Conservation (phyloP, 768 basidiomycete species). For the Amanita rimosa region DNA sequence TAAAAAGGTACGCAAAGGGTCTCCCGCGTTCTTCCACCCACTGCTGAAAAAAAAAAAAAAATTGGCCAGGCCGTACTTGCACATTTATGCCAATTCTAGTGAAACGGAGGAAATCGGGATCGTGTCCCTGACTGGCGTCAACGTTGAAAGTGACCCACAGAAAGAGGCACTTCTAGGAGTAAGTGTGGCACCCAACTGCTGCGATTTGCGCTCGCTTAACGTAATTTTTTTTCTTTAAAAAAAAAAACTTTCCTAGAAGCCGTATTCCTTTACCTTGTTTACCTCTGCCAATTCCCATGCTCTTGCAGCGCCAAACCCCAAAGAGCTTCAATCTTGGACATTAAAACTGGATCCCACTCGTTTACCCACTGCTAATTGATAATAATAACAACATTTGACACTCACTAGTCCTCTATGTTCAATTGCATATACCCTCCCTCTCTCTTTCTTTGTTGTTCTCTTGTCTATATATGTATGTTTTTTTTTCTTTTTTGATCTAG, state of each 20-base stretch:
- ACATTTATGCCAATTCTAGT: slow-evolving; percentile 74
- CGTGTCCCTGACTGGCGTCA: slow-evolving; percentile 76
- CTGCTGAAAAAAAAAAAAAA: too few relatives aligned
- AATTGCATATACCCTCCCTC: slow-evolving; percentile 1
- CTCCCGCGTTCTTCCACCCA: background rate
- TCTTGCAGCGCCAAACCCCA: slow-evolving; percentile 67
- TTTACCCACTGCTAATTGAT: slow-evolving; percentile 26
- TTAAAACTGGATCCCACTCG: slow-evolving; percentile 78
- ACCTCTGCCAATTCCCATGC: slow-evolving; percentile 89
- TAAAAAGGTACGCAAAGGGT: slow-evolving; percentile 57
- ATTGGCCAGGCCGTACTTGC: slow-evolving; percentile 68
- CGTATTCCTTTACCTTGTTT: slow-evolving; percentile 82
- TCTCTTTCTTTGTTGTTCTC: background rate
- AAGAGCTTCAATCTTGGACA: slow-evolving; percentile 82
- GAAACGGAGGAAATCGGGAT: slow-evolving; percentile 78
- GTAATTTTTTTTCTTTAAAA: too few relatives aligned
- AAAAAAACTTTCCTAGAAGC: slow-evolving; percentile 56
- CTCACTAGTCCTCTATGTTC: too few relatives aligned
- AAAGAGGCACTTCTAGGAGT: slow-evolving; percentile 86
- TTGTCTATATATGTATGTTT: slow-evolving; percentile 3
- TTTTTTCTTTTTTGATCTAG: too few relatives aligned
- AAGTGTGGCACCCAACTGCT: slow-evolving; percentile 21
- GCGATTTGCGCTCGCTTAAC: slow-evolving; percentile 6
- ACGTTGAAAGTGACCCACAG: slow-evolving; percentile 75
- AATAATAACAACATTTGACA: background rate